phyloP scores from a whole-genome alignment of 306 rosid species.

The Quercus berberidifolia region DNA sequence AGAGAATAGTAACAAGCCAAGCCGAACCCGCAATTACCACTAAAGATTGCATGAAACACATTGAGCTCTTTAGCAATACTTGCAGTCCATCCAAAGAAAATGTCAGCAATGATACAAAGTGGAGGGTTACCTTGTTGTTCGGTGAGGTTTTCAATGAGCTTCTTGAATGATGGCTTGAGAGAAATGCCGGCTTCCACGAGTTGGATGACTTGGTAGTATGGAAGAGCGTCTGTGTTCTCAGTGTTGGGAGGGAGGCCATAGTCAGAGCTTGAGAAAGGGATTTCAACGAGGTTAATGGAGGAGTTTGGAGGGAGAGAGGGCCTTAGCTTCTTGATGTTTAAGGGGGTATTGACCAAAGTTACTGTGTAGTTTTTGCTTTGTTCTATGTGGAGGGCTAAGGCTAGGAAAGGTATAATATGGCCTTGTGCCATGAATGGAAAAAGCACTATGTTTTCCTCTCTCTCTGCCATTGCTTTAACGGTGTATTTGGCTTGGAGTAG shows the following conservation, averaged over 20 bases:
- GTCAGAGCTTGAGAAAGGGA: slow-evolving; percentile 45
- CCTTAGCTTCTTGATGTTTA: slow-evolving; percentile 37
- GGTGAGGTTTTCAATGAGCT: slow-evolving; percentile 22
- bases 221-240: slow-evolving; percentile 56
- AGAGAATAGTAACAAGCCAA: slow-evolving; percentile 62
- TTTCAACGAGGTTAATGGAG: slow-evolving; percentile 33
- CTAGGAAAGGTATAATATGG: slow-evolving; percentile 60
- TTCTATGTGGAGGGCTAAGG: slow-evolving; percentile 46
- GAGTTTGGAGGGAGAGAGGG: slow-evolving; percentile 48
- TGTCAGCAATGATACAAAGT: slow-evolving; percentile 46
- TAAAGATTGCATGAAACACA: slow-evolving; percentile 45
- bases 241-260: slow-evolving; percentile 54
- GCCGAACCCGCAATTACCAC: slow-evolving; percentile 41
- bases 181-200: slow-evolving; percentile 51
- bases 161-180: slow-evolving; percentile 28
- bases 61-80: slow-evolving; percentile 44
- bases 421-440: slow-evolving; percentile 79
- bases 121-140: slow-evolving; percentile 2
- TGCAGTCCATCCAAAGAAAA: slow-evolving; percentile 71
- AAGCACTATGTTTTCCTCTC: slow-evolving; percentile 24
- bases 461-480: slow-evolving; percentile 25
- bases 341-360: slow-evolving; percentile 44
- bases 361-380: slow-evolving; percentile 15
- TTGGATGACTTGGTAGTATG: slow-evolving; percentile 48
- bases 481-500: too few species aligned